These are phyloP conservation scores for Wickerhamomyces rabaulensis DNA, from an alignment of 805 yeast species.

Conservation along the genomic window DNA sequence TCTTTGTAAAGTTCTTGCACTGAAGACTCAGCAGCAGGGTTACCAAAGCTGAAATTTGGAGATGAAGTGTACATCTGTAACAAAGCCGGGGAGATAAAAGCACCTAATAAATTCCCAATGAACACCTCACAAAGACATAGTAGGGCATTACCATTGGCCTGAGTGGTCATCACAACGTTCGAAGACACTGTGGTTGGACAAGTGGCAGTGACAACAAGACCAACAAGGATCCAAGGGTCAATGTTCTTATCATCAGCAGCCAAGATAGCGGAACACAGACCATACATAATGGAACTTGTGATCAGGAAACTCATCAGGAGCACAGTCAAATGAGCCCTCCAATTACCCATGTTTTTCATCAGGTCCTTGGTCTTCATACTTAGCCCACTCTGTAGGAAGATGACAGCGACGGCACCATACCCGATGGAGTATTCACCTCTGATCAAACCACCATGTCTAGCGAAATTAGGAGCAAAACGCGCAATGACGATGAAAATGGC, in stretches of 20 bases:
- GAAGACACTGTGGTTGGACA: constrained; percentile 93
- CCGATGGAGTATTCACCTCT: constrained; percentile 72
- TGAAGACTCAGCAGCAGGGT: constrained; percentile 59
- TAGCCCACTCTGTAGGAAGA: constrained; percentile 76
- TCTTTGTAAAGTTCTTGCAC: constrained; percentile 56
- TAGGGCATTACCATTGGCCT: constrained; percentile 78
- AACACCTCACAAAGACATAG: constrained; percentile 80
- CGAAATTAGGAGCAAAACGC: constrained; percentile 74
- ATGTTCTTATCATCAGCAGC: constrained; percentile 53
- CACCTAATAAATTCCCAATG: constrained; percentile 79
- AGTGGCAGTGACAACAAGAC: constrained; percentile 75
- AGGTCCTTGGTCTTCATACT: constrained; percentile 66
- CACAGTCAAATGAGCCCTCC: constrained; percentile 80
- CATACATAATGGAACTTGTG: constrained; percentile 67
- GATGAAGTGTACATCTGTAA: constrained; percentile 59
- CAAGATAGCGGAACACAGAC: constrained; percentile 63
- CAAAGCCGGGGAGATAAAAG: constrained; percentile 82
- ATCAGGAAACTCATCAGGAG: constrained; percentile 63
- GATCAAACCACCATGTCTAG: constrained; percentile 75
- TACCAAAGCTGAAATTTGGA: constrained; percentile 68
- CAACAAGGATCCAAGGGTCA: constrained; percentile 73
- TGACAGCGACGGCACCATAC: constrained; percentile 83
- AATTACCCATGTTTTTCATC: constrained; percentile 57
- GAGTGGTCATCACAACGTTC: constrained; percentile 86
- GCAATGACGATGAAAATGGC: constrained; percentile 76